Base-by-base conservation (phyloP, 345 rosid species). In the Populus pruinosa region DNA sequence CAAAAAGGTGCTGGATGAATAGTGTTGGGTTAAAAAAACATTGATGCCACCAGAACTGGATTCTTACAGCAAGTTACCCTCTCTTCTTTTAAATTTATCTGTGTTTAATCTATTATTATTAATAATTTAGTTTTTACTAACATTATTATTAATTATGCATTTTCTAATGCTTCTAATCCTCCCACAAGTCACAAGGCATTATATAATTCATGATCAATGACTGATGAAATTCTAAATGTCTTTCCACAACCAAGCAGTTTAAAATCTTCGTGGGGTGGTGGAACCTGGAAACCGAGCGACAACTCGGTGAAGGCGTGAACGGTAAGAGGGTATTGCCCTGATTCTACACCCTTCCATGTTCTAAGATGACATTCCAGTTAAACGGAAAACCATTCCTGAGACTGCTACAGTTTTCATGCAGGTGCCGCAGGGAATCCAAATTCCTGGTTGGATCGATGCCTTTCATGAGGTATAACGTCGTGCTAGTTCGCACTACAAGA, bases 11-110 rank as follows among this genome's bases (percentile, higher is more conserved):
- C 36, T 4, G 36, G 36, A 33, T 33, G 36, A 33, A 33, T 0
- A 4, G 0, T 33, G 36, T 33, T 33, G 36, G 36, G 36, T 4
- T 33, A 33, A 33, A 33, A 33, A 33, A 33, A 4, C 0, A 33
- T 84, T 69, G 87, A 86, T 21, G 95, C 97, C 67, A 88, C 92
- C 55, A 78, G 94, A 83, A 85, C 86, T 16, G 98, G 93, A 69
- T 94, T 94, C 84, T 82, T 89, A 72, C 90, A 68, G 97, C 90
- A 81, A 82, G 83, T 69, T 71, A 25, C 38, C 21, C 49, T 27
- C 17, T 25, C 21, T 0, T 18, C 5, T 8, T 23, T 25, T 68
- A 9, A 50, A 18, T 2, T 49, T 17, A 5, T 20, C 20, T 20
- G 8, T 39, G 8, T 20, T 6, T 50, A 50, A 17, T 50, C 18